Conservation (phyloP, 2,329 filamentous ascomycete genomes). For the Colletotrichum scovillei region DNA sequence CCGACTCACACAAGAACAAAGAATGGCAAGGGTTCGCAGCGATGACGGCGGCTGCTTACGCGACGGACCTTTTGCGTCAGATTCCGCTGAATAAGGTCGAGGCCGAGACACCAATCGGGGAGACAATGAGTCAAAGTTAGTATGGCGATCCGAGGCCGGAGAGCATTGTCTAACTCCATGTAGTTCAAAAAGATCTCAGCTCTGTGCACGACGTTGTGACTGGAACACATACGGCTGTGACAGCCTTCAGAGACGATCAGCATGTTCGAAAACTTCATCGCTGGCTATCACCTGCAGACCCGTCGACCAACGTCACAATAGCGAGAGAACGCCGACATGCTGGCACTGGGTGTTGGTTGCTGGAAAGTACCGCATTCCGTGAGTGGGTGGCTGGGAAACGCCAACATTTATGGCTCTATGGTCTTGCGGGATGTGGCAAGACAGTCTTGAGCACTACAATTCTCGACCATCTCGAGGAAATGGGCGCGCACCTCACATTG, state of each 20-base stretch:
- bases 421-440: constrained; percentile 38
- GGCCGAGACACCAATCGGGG: background rate
- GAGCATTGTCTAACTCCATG: background rate
- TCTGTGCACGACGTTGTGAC: background rate
- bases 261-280: background rate
- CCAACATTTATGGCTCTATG: constrained; percentile 38
- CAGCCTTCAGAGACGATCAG: background rate
- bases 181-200: background rate
- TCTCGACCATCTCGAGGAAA: constrained; percentile 29
- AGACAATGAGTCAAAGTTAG: background rate
- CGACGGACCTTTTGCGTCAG: constrained; percentile 42
- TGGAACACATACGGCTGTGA: background rate
- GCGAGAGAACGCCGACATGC: constrained; percentile 30
- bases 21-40: constrained; percentile 46
- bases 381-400: constrained; percentile 34
- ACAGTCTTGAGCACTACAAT: constrained; percentile 35
- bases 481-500: background rate
- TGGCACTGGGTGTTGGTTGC: constrained; percentile 35
- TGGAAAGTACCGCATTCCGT: constrained; percentile 19
- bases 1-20: constrained; percentile 47
- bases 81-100: constrained; percentile 33
- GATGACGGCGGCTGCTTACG: constrained; percentile 44
- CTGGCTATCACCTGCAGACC: constrained; percentile 34
- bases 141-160: background rate
- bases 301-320: constrained; percentile 18